Conservation (phyloP, 805 yeast species). For the Myxozyma neotropica region DNA sequence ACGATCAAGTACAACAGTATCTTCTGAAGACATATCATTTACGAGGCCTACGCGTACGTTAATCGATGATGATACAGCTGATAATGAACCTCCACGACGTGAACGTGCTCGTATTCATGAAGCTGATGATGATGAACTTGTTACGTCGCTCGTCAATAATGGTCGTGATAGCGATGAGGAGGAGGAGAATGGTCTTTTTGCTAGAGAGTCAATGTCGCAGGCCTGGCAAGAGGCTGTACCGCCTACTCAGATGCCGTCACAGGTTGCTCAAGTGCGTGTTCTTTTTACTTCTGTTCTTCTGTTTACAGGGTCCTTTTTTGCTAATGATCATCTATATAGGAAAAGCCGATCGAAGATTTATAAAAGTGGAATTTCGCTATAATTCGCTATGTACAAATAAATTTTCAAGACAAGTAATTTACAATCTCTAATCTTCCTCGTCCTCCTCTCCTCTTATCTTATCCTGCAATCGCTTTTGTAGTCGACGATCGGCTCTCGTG, state of each 20-base stretch:
- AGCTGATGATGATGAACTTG: neutral
- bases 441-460: neutral
- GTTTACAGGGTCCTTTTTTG: neutral
- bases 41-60: neutral
- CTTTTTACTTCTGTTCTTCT: no score
- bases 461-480: neutral
- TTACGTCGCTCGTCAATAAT: no score
- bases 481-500: neutral
- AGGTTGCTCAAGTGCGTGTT: neutral
- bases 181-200: neutral
- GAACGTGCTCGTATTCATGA: neutral
- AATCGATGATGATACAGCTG: neutral
- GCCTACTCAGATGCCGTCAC: constrained; percentile 1
- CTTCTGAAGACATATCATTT: neutral
- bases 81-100: neutral
- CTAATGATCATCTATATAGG: neutral
- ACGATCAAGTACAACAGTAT: no score
- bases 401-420: neutral
- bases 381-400: neutral
- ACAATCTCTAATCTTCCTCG: neutral
- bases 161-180: neutral
- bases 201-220: neutral
- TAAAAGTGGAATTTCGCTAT: neutral
- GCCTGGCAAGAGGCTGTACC: neutral
- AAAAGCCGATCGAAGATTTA: constrained; percentile 5